Percentiles rank a stretch among this genome's conserved stretches.
Evolutionary conservation across 2,329 filamentous ascomycete species (phyloP).

Genomic region (Claviceps sp.): DNA sequence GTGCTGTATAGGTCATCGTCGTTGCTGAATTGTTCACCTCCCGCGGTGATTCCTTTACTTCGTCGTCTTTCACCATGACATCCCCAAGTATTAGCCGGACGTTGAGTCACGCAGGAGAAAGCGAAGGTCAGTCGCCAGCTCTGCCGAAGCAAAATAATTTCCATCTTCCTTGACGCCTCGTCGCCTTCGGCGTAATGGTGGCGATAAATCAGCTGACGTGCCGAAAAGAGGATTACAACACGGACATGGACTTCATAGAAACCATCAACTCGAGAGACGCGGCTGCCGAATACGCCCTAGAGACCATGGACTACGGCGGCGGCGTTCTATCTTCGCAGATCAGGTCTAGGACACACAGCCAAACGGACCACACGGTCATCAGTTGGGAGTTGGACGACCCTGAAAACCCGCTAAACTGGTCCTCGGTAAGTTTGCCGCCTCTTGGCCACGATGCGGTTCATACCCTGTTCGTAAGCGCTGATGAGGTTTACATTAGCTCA

Average conservation of each 20-base stretch:
- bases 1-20: not conserved
- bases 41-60: not conserved
- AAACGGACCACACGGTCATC: constrained; percentile 23
- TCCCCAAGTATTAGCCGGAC: not conserved
- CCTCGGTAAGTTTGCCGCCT: constrained; percentile 16
- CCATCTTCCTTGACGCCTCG: not conserved
- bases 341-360: constrained; percentile 20
- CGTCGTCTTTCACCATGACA: not conserved
- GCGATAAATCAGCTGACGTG: constrained; percentile 10
- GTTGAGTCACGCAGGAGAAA: not conserved
- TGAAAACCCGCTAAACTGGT: constrained; percentile 42
- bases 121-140: not conserved
- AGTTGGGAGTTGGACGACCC: constrained; percentile 34
- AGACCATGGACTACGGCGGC: constrained; percentile 23
- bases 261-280: constrained; percentile 18
- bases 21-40: not conserved
- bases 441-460: not conserved
- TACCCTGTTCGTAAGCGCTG: not conserved
- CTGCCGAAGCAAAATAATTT: not conserved
- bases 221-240: constrained; percentile 10
- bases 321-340: constrained; percentile 12
- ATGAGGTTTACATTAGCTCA: constrained; percentile 22
- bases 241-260: constrained; percentile 14
- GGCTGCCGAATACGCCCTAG: constrained; percentile 25
- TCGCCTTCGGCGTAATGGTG: not conserved